Percentiles rank a stretch among this genome's conserved stretches.
phyloP scores from a whole-genome alignment of 768 basidiomycete species.

The Tylopilus plumbeoviolaceoides region DNA sequence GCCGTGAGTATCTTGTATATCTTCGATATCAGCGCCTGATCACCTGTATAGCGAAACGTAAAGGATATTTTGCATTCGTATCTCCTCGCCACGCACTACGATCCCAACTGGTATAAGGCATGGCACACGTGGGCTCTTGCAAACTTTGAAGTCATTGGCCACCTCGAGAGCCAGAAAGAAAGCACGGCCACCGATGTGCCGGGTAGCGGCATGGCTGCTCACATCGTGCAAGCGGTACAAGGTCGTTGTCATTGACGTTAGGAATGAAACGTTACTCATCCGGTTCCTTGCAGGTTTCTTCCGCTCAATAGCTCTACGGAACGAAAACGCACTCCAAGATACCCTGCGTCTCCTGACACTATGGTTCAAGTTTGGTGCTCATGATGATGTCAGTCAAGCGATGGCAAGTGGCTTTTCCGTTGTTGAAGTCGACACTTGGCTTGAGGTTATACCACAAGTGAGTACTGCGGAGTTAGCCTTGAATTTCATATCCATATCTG shows the following conservation, averaged over 20 bases:
- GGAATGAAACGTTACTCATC: slow-evolving; percentile 9
- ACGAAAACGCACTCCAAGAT: slow-evolving; percentile 90
- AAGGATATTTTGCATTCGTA: slow-evolving; percentile 84
- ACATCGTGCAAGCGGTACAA: slow-evolving; percentile 91
- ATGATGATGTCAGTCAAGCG: slow-evolving; percentile 84
- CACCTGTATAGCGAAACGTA: slow-evolving; percentile 58
- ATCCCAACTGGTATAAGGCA: slow-evolving; percentile 97
- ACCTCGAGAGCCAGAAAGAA: slow-evolving; percentile 66
- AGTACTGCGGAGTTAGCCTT: slow-evolving; percentile 2
- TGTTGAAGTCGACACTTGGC: slow-evolving; percentile 96
- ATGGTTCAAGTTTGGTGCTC: slow-evolving; percentile 97
- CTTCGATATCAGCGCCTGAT: slow-evolving; percentile 9
- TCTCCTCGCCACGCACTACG: slow-evolving; percentile 82
- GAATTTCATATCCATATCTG: not conserved
- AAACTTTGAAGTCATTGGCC: slow-evolving; percentile 89
- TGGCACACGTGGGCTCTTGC: slow-evolving; percentile 99
- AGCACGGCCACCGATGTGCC: slow-evolving; percentile 54
- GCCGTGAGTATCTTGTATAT: slow-evolving; percentile 45
- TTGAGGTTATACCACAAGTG: slow-evolving; percentile 98
- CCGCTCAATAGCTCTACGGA: slow-evolving; percentile 86
- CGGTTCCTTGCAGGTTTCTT: slow-evolving; percentile 69
- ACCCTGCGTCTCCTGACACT: slow-evolving; percentile 88
- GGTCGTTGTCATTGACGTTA: slow-evolving; percentile 39
- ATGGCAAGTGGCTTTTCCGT: slow-evolving; percentile 83
- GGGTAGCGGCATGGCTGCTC: slow-evolving; percentile 62